Evolutionary conservation across 2,329 filamentous ascomycete genomes (phyloP), one percentile per base, ranked within the genome.

Genomic region (Dothideomycetes sp.): DNA sequence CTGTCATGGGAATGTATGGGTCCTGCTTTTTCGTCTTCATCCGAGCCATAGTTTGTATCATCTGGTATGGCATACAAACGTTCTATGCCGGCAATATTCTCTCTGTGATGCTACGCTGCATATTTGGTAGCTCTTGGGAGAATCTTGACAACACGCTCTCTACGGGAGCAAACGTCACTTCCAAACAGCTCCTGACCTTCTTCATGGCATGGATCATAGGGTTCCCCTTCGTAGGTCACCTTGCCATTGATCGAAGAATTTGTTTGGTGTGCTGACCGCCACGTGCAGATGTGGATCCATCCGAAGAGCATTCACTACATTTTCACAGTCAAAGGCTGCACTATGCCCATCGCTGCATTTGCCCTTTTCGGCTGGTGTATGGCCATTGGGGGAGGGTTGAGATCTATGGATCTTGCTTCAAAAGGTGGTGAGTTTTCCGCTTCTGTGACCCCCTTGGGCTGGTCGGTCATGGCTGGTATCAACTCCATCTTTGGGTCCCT

Each of bases 401-500:
- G 32, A 33, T n/a, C 19, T 11, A 25, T 34, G 13, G 19, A 25
- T 17, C 19, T 34, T 18, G 20, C 19, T 16, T 34, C 33, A 17
- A 15, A 23, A 11, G 20, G 19, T 4, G 20, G 33, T 15, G 20
- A 24, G 7, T 22, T 25, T 13, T 34, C 37, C 3, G 46, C 47
- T 4, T 47, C 47, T 16, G 51, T 49, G 6, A 49, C 45, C 15
- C 52, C 51, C n/a, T 48, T 53, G 2, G 58, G 58, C 13, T 63
- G 63, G 63, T 55, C 58, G 4, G 55, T 64, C 48, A 60, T 66
- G 49, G 54, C 53, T 22, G 63, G 61, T 4, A 64, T 66, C 45
- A 65, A 67, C 43, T 58, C 58, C n/a, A 58, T 65, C 27, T 57
- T 64, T 25, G 63, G 60, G 8, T 60, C 61, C 2, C 54, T 64